A percentile compares a stretch with the other conserved stretches of the same genome.
phyloP scores from a whole-genome alignment of 371 early-diverging fungal species.

The Saksenaea oblongispora region DNA sequence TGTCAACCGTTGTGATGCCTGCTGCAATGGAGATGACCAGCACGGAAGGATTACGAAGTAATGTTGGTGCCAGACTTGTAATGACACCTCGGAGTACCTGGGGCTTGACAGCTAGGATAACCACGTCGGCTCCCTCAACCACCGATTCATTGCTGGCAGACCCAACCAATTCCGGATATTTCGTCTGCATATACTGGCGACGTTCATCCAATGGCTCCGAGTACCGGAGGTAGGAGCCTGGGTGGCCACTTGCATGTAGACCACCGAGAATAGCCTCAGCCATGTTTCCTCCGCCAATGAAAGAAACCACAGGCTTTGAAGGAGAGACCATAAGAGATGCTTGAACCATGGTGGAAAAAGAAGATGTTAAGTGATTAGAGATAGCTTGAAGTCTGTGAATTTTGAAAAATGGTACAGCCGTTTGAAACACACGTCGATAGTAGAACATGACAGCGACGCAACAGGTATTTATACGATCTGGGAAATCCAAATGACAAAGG shows the following conservation, averaged over 20 bases:
- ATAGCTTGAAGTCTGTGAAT: conserved; percentile 2
- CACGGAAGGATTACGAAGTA: conserved; percentile 8
- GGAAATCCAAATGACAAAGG: background rate
- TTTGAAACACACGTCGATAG: background rate
- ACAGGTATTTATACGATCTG: background rate
- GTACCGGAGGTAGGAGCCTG: conserved; percentile 66
- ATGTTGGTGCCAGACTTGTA: conserved; percentile 36
- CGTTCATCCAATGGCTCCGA: conserved; percentile 79
- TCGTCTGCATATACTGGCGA: conserved; percentile 62
- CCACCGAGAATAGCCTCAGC: conserved; percentile 92
- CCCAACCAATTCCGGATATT: conserved; percentile 53
- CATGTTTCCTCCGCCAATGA: conserved; percentile 96
- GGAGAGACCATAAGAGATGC: background rate
- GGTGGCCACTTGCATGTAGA: conserved; percentile 71
- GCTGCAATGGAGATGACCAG: conserved; percentile 89
- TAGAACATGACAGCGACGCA: background rate
- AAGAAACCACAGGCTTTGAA: conserved; percentile 48
- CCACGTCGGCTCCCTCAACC: conserved; percentile 62
- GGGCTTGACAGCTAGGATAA: conserved; percentile 91
- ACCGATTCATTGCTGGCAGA: conserved; percentile 37
- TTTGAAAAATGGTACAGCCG: background rate
- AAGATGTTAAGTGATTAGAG: conserved; percentile 2
- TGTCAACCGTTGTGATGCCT: conserved; percentile 75
- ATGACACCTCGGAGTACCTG: conserved; percentile 79
- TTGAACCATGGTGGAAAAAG: background rate